Percentiles rank a stretch among this genome's conserved stretches.
Conservation (phyloP, 352 stramenopile genomes). For the Hyaloperonospora arabidopsidis region DNA sequence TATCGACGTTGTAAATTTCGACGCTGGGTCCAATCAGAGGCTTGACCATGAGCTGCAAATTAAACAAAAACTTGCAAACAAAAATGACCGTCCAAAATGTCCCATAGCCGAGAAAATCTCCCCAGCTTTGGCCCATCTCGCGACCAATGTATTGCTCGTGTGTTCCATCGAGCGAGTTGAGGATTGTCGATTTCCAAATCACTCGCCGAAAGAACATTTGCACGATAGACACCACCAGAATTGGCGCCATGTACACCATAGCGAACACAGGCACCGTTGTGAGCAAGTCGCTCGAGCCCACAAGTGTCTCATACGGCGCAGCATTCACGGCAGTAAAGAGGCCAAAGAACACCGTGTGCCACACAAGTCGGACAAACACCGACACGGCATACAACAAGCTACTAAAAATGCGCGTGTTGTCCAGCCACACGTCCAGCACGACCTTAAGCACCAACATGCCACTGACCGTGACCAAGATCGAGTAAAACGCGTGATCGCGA, state of each 20-base stretch:
- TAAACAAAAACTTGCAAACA: slow-evolving; percentile 95
- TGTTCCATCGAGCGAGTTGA: slow-evolving; percentile 63
- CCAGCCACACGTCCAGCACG: slow-evolving; percentile 78
- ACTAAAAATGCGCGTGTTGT: slow-evolving; percentile 64
- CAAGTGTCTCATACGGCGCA: slow-evolving; percentile 53
- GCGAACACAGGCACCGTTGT: slow-evolving; percentile 46
- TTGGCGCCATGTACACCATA: slow-evolving; percentile 48
- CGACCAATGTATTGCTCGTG: slow-evolving; percentile 76
- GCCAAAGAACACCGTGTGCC: slow-evolving; percentile 75
- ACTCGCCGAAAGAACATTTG: slow-evolving; percentile 57
- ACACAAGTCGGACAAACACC: slow-evolving; percentile 66
- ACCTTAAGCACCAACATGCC: slow-evolving; percentile 59
- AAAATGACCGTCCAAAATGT: slow-evolving; percentile 80
- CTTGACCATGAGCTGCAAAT: slow-evolving; percentile 95
- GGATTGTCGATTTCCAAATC: slow-evolving; percentile 46
- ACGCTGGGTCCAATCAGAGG: slow-evolving; percentile 94
- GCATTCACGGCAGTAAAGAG: slow-evolving; percentile 64
- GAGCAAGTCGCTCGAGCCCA: slow-evolving; percentile 56
- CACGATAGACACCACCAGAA: slow-evolving; percentile 51
- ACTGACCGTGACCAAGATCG: slow-evolving; percentile 60
- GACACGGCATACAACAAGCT: slow-evolving; percentile 44
- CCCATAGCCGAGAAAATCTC: slow-evolving; percentile 54
- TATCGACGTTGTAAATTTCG: slow-evolving; percentile 85
- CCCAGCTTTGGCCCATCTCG: slow-evolving; percentile 68
- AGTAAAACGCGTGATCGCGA: slow-evolving; percentile 69